phyloP scores from a whole-genome alignment of 441 rosid genomes.

The Corymbia citriodora region DNA sequence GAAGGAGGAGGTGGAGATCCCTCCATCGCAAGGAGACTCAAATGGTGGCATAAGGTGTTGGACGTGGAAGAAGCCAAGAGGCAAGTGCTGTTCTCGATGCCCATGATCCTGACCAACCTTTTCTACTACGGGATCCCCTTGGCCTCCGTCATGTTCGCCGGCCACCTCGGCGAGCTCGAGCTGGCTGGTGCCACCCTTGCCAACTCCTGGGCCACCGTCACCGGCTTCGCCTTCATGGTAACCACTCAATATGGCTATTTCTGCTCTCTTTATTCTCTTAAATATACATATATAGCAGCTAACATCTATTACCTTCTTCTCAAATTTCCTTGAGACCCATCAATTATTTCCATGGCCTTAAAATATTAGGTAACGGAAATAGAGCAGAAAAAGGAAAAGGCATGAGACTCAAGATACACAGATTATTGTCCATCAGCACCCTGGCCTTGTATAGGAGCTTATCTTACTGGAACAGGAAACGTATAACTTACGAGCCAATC shows the following conservation, averaged over 20 bases:
- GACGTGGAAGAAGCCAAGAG: slow-evolving; percentile 46
- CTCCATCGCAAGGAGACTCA: background rate
- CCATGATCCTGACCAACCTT: slow-evolving; percentile 59
- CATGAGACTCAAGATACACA: background rate
- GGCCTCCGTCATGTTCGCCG: slow-evolving; percentile 81
- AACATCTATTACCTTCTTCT: background rate
- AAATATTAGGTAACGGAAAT: background rate
- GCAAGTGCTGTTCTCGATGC: slow-evolving; percentile 47
- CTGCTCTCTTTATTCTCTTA: background rate
- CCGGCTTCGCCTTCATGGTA: slow-evolving; percentile 76
- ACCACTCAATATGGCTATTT: background rate
- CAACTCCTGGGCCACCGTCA: slow-evolving; percentile 76
- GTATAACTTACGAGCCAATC: background rate
- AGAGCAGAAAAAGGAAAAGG: background rate
- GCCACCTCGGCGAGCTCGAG: slow-evolving; percentile 70
- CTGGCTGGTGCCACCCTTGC: slow-evolving; percentile 89
- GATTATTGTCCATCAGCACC: no score
- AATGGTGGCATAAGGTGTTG: slow-evolving; percentile 26
- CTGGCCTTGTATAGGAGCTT: background rate
- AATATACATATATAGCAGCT: background rate
- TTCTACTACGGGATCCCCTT: slow-evolving; percentile 46
- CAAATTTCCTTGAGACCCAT: background rate
- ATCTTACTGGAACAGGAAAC: background rate
- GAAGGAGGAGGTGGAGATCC: background rate
- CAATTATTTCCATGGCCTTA: background rate